A percentile compares a stretch with the other conserved stretches of the same genome.
These are phyloP conservation scores for Polytolypa hystricis DNA, from an alignment of 2,329 filamentous ascomycete genomes.

Conservation along the genomic window DNA sequence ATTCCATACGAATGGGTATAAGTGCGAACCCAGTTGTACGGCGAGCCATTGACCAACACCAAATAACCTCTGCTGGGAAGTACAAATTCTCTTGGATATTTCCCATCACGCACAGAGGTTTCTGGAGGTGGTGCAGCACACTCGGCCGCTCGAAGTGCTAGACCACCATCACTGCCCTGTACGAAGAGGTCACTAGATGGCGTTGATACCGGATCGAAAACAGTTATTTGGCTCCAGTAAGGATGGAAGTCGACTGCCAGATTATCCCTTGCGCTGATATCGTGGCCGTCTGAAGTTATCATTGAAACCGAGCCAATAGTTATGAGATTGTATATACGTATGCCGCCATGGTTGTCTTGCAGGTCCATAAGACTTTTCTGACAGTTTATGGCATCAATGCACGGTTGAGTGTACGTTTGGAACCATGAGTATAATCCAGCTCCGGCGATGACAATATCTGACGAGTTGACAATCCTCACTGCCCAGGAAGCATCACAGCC, in stretches of 20 bases:
- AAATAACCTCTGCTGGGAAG: slow-evolving; percentile 15
- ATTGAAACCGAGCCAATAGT: slow-evolving; percentile 3
- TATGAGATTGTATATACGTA: slow-evolving; percentile 4
- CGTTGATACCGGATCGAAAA: slow-evolving; percentile 5
- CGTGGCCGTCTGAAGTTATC: slow-evolving; percentile 3
- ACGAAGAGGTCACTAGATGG: too few relatives aligned
- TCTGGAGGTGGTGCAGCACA: not conserved
- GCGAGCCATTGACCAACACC: slow-evolving; percentile 31
- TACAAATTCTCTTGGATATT: not conserved
- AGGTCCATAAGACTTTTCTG: slow-evolving; percentile 2
- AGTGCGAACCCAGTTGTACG: slow-evolving; percentile 25
- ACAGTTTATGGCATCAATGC: not conserved
- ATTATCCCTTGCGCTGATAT: slow-evolving; percentile 1
- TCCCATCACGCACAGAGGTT: not conserved
- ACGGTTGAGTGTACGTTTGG: slow-evolving; percentile 3
- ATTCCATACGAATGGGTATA: slow-evolving; percentile 27
- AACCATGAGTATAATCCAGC: slow-evolving; percentile 5
- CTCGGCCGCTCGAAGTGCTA: too few relatives aligned
- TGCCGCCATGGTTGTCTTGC: not conserved
- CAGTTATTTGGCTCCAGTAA: slow-evolving; percentile 6
- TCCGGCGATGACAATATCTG: slow-evolving; percentile 3
- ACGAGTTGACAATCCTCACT: slow-evolving; percentile 2
- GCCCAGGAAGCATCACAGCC: slow-evolving; percentile 3
- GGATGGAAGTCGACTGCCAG: slow-evolving; percentile 6
- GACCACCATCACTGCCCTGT: too few relatives aligned